Evolutionary conservation across 2,329 filamentous ascomycete genomes (phyloP).

Genomic region (Monilinia fructigena): DNA sequence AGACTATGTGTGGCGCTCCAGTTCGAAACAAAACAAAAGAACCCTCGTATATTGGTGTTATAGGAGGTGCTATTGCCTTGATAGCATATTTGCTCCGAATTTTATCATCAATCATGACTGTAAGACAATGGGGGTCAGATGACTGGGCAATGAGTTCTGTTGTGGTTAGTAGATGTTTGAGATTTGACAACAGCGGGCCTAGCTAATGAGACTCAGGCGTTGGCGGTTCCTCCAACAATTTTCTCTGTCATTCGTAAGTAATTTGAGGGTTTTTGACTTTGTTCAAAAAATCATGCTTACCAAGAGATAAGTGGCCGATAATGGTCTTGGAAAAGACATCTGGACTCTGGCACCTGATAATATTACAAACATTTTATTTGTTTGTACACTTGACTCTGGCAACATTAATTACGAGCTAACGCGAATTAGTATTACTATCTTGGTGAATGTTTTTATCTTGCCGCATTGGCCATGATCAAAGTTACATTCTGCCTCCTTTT

Average conservation of each 20-base stretch:
- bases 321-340: constrained; percentile 1
- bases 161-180: background rate
- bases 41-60: background rate
- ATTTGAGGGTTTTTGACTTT: no score
- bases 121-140: background rate
- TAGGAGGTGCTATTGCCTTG: background rate
- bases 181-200: no score
- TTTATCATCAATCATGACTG: background rate
- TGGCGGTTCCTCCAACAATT: background rate
- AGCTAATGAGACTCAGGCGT: background rate
- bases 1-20: background rate
- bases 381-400: background rate
- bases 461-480: background rate
- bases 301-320: background rate
- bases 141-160: no score
- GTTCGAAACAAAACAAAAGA: background rate
- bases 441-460: background rate
- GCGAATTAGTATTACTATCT: background rate
- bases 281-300: no score
- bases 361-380: background rate
- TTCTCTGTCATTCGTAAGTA: background rate
- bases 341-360: background rate
- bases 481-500: background rate
- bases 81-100: background rate
- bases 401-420: background rate